Evolutionary conservation across 306 rosid species (phyloP).

Genomic region (Pterocarpus macrocarpus): DNA sequence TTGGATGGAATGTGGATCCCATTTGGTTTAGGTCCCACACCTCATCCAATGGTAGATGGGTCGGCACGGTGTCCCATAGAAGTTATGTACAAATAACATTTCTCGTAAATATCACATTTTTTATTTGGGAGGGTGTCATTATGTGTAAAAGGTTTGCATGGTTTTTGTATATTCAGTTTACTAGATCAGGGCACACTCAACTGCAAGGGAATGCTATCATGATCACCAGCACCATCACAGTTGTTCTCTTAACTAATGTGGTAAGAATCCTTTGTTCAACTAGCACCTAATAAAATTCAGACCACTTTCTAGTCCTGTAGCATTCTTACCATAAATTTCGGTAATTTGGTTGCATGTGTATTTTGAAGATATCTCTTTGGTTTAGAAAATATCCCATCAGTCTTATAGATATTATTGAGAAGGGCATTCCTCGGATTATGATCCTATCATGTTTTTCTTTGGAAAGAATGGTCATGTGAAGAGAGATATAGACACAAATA

Average conservation of each 20-base stretch:
- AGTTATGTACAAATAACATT: no score
- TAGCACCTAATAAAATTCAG: background rate
- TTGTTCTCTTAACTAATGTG: constrained; percentile 72
- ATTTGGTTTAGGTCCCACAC: no score
- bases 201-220: constrained; percentile 59
- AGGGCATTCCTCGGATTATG: no score
- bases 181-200: constrained; percentile 65
- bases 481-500: no score
- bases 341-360: background rate
- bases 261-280: constrained; percentile 46
- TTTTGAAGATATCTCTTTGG: background rate
- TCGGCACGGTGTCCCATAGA: no score
- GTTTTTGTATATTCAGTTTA: constrained; percentile 55
- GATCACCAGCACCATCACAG: constrained; percentile 71
- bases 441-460: no score
- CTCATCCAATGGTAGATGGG: no score
- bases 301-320: background rate
- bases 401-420: no score
- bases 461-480: no score
- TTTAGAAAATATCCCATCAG: no score
- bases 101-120: no score
- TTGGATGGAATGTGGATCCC: no score
- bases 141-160: background rate
- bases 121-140: background rate
- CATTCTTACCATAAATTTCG: background rate